Base-by-base conservation (phyloP, 2,329 filamentous ascomycete species). In the Penicillium sp. region DNA sequence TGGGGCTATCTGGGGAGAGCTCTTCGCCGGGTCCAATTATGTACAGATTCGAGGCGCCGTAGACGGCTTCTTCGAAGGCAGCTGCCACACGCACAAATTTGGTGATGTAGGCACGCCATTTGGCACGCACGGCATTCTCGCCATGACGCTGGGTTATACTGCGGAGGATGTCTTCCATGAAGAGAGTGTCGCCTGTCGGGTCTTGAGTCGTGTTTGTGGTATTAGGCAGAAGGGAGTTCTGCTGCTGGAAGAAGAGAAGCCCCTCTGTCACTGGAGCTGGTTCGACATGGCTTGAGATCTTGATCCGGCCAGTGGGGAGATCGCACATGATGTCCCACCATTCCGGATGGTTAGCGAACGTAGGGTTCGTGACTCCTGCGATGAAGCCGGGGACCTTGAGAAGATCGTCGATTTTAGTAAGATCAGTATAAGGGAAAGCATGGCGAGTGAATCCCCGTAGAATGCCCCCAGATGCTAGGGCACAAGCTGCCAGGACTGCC, bases 291-390 rank as follows among this genome's bases (percentile, higher is more conserved):
- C 84, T 90, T 67, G 90, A 96, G 67, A 99, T 97, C 75, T 94
- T 96, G 80, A 99, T 92, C 41, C 92, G 87, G 9, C 94, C 94
- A 1, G 88, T 93, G 0, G 92, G 89, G 40, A 99, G 79, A 72
- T 99, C 94, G 72, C 94, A 99, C 11, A 99, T 81, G 9, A 99
- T 77, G 73, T 99, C 94, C 94, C 94, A 99, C 94, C 94, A 99
- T 70, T 97, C 92, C 0, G 89, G 90, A 67, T 97, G 93, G 67
- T 92, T 86, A 57, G 93, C 92, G 71, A 99, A 99, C 0, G 92
- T 93, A 5, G 94, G 94, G 69, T 99, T 99, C 1, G 93, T 99
- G 39, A 99, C 94, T 53, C 94, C 94, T 3, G 94, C 94, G 65
- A 99, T 96, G 74, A 99, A 99, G 2, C 94, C 94, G 6, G 94